Percentiles rank a stretch among this genome's conserved stretches.
Conservation (phyloP, 2,329 filamentous ascomycete species). For the Venturia asperata region DNA sequence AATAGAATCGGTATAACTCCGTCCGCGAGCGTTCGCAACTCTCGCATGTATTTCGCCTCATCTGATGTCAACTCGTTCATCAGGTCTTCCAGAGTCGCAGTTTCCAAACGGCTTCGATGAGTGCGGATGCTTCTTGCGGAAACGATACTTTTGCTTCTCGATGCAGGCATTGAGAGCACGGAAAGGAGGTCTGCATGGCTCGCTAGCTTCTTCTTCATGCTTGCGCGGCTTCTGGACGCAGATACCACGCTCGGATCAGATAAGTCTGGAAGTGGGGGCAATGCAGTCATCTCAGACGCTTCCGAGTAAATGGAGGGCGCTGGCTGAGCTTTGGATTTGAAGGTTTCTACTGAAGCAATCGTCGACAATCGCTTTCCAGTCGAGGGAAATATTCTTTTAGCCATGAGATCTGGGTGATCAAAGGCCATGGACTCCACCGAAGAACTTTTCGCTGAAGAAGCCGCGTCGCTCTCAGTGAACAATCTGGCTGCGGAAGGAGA, state of each 20-base stretch:
- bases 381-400: constrained; percentile 41
- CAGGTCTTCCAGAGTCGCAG: constrained; percentile 65
- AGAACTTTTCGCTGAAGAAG: constrained; percentile 30
- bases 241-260: constrained; percentile 11
- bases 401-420: constrained; percentile 26
- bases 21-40: constrained; percentile 87
- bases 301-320: constrained; percentile 26
- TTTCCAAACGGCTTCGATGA: constrained; percentile 58
- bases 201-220: constrained; percentile 68
- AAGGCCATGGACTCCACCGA: constrained; percentile 31
- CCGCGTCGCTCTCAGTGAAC: constrained; percentile 22
- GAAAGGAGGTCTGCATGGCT: constrained; percentile 93
- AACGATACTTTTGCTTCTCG: constrained; percentile 55
- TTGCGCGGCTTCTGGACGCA: constrained; percentile 38
- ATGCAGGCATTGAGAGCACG: constrained; percentile 67
- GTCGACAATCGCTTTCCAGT: constrained; percentile 52
- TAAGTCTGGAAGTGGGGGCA: constrained; percentile 15
- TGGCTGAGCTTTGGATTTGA: constrained; percentile 32
- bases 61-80: constrained; percentile 75
- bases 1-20: constrained; percentile 91
- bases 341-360: constrained; percentile 51
- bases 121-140: constrained; percentile 74
- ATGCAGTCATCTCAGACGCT: constrained; percentile 25
- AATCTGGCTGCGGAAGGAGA: not conserved
- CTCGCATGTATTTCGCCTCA: constrained; percentile 79